phyloP scores from a whole-genome alignment of 2,329 filamentous ascomycete species.

The Zelopaecilomyces penicillatus region DNA sequence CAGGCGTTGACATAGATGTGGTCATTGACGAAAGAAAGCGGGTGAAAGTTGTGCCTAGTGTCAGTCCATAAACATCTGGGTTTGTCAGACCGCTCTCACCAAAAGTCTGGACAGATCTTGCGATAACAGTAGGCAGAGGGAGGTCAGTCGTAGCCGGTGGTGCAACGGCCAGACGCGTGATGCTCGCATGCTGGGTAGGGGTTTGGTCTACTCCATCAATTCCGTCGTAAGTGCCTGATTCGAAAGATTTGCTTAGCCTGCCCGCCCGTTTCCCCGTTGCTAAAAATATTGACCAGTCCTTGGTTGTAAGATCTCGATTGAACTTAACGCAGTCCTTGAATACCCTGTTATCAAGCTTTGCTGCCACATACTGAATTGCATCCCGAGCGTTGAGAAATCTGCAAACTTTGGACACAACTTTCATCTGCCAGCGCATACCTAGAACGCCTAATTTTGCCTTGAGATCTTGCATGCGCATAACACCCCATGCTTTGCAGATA shows the following conservation, averaged over 20 bases:
- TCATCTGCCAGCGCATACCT: constrained; percentile 51
- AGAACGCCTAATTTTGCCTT: constrained; percentile 49
- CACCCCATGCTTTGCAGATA: constrained; percentile 47
- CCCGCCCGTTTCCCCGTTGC: constrained; percentile 36
- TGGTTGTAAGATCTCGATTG: constrained; percentile 43
- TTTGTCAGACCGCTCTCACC: constrained; percentile 25
- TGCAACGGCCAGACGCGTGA: constrained; percentile 16
- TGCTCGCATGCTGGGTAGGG: constrained; percentile 15
- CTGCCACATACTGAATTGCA: constrained; percentile 48
- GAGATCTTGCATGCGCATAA: constrained; percentile 50
- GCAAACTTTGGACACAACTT: constrained; percentile 48
- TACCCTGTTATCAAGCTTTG: constrained; percentile 43
- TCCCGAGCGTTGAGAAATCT: constrained; percentile 49
- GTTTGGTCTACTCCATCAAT: constrained; percentile 15
- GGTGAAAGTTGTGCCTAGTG: constrained; percentile 27
- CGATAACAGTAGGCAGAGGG: constrained; percentile 24
- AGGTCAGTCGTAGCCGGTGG: constrained; percentile 27
- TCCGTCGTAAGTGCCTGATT: constrained; percentile 14
- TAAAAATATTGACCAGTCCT: constrained; percentile 49
- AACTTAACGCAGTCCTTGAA: constrained; percentile 57
- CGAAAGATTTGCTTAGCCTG: constrained; percentile 18
- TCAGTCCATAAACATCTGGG: constrained; percentile 28
- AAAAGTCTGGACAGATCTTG: constrained; percentile 20
- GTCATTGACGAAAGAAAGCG: constrained; percentile 30
- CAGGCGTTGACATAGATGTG: constrained; percentile 22